phyloP scores from a whole-genome alignment of 352 stramenopile genomes.

The Globisporangium irregulare region DNA sequence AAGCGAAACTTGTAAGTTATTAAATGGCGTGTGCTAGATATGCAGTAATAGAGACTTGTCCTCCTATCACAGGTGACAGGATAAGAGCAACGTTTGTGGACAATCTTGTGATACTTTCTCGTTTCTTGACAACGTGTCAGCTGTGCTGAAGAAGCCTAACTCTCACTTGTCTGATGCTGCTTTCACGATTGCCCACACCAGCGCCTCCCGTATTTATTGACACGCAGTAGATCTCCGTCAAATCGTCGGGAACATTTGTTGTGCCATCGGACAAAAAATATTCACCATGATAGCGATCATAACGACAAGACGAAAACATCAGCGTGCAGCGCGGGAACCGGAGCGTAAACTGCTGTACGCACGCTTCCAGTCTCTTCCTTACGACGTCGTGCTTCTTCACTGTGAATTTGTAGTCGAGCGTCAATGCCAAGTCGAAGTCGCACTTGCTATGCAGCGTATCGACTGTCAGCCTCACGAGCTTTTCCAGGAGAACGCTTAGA shows the following conservation, averaged over 20 bases:
- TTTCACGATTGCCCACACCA: neutral
- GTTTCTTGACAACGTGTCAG: neutral
- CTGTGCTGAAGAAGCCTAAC: neutral
- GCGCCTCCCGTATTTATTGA: neutral
- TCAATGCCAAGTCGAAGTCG: too few species aligned
- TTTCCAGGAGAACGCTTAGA: too few species aligned
- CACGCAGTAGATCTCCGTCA: neutral
- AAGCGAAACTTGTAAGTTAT: slow-evolving; percentile 7
- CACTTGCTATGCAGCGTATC: too few species aligned
- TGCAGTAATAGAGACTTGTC: slow-evolving; percentile 2
- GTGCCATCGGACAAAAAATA: too few species aligned
- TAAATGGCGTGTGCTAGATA: slow-evolving; percentile 4
- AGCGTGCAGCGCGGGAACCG: neutral
- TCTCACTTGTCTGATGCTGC: neutral
- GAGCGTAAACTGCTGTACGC: neutral
- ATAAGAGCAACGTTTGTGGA: neutral
- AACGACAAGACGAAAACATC: neutral
- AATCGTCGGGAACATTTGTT: neutral
- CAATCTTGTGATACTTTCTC: neutral
- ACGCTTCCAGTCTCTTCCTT: neutral
- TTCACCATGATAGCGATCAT: too few species aligned
- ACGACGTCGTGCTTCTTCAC: too few species aligned
- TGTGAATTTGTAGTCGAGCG: too few species aligned
- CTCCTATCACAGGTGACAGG: neutral
- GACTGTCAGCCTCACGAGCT: too few species aligned